Evolutionary conservation across 371 early-diverging fungal species (phyloP), one percentile per base, ranked within the genome.

Genomic region (Mortierella sp.): DNA sequence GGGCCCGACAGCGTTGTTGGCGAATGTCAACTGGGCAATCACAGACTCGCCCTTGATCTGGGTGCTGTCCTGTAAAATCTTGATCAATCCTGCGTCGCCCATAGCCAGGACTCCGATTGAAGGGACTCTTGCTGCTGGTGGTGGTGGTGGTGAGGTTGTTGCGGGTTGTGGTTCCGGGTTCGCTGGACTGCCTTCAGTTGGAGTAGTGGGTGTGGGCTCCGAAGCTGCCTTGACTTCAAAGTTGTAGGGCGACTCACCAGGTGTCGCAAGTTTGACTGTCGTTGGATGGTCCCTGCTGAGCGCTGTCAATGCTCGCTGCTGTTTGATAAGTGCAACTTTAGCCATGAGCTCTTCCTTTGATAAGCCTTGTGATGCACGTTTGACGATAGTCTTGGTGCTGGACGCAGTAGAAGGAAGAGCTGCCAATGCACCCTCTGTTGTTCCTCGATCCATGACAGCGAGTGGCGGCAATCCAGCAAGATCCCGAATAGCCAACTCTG

Each of bases 1-100:
- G 0, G 73, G 70, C 7, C 70, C 66, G 26, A 66, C 13, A 0
- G 75, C 69, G 53, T 48, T 63, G 40, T 73, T 76, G 22, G 58
- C 48, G 58, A 83, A 83, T 4, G 37, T 83, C 50, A 83, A 41
- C 45, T 79, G 79, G 0, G 73, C 79, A 45, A 83, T 75, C n/a
- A 83, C 84, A 1, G 76, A 53, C 5, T 64, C 63, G n/a, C 41
- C 65, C 24, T 68, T 65, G 58, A 63, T 24, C 4, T 41, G 29
- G 22, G 73, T 41, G 45, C 66, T 75, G 4, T 58, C n/a, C 8
- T 37, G 68, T 2, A 83, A 44, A 24, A 76, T 73, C 31, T 72
- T 40, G 55, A 83, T 70, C 41, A 74, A 22, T 0, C 9, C 37
- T 34, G 70, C 45, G 52, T 83, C 74, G 24, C 58, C 68, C 66